These are phyloP conservation scores for Dictyostelium citrinum DNA, from an alignment of 78 protist species.

Conservation along the genomic window DNA sequence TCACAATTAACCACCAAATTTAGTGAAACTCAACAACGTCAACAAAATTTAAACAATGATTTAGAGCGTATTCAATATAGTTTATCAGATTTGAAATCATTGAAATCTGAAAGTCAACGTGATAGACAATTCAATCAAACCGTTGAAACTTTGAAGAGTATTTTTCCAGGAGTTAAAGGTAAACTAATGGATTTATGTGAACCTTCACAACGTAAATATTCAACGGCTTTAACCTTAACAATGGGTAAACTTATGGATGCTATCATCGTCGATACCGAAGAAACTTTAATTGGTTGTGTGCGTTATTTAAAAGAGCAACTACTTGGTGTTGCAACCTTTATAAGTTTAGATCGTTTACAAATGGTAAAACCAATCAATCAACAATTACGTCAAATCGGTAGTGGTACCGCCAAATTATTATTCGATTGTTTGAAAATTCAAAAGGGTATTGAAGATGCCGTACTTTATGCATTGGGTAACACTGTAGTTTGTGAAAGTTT, in stretches of 20 bases:
- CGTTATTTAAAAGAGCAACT: constrained; percentile 89
- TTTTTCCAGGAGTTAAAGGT: constrained; percentile 94
- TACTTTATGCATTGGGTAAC: constrained; percentile 92
- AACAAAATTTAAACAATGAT: constrained; percentile 13
- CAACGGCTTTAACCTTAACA: constrained; percentile 89
- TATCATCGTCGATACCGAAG: constrained; percentile 92
- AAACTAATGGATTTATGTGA: constrained; percentile 86
- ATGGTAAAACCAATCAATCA: constrained; percentile 52
- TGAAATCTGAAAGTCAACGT: constrained; percentile 50
- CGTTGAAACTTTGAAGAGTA: constrained; percentile 70
- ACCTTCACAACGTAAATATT: constrained; percentile 85
- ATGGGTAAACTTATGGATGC: constrained; percentile 96
- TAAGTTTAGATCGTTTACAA: constrained; percentile 91
- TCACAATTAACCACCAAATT: not conserved
- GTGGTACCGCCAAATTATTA: constrained; percentile 34
- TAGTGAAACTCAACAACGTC: not conserved
- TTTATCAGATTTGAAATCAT: constrained; percentile 63
- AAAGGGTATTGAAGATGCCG: constrained; percentile 75
- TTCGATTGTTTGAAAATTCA: constrained; percentile 79
- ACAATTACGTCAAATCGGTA: constrained; percentile 66
- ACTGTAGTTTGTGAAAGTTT: constrained; percentile 92
- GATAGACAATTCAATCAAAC: constrained; percentile 25
- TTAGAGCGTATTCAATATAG: constrained; percentile 32
- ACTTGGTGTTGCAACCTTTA: constrained; percentile 87
- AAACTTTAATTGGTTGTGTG: constrained; percentile 89